A percentile compares a stretch with the other conserved stretches of the same genome.
phyloP scores from a whole-genome alignment of 2,329 filamentous ascomycete species.

The Incumbomyces delicatus region DNA sequence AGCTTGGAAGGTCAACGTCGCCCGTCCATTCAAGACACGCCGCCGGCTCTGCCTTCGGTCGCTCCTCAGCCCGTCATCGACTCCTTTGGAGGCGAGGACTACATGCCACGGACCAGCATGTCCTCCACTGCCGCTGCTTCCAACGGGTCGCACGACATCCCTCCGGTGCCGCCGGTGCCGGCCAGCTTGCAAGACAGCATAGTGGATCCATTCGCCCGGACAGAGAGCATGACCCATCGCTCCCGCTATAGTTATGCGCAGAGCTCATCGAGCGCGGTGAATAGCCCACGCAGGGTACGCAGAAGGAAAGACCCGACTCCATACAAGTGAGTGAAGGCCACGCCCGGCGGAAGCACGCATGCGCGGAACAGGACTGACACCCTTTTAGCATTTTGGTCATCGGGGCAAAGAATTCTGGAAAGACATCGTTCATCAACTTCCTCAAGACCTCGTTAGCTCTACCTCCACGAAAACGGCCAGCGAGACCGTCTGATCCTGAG shows the following conservation, averaged over 20 bases:
- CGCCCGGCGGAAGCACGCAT: no score
- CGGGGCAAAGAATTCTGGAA: conserved; percentile 77
- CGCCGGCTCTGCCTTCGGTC: conserved; percentile 13
- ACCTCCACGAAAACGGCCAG: conserved; percentile 65
- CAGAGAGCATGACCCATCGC: conserved; percentile 93
- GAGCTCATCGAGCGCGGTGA: conserved; percentile 80
- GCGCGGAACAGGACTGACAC: neutral
- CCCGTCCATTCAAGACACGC: conserved; percentile 10
- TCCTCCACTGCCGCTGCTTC: conserved; percentile 5
- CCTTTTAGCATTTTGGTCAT: conserved; percentile 70
- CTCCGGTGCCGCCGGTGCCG: conserved; percentile 18
- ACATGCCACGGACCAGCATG: conserved; percentile 10
- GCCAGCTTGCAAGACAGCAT: conserved; percentile 11
- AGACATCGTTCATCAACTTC: conserved; percentile 95
- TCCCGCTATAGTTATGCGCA: conserved; percentile 94
- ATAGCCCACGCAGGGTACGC: conserved; percentile 82
- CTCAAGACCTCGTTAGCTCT: conserved; percentile 76
- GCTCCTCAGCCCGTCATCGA: conserved; percentile 16
- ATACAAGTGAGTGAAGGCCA: conserved; percentile 81
- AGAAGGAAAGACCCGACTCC: conserved; percentile 95
- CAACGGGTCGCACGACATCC: conserved; percentile 11
- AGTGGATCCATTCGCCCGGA: conserved; percentile 65
- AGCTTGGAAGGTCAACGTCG: conserved; percentile 6
- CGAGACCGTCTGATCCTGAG: conserved; percentile 47
- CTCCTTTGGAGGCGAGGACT: conserved; percentile 18